Evolutionary conservation across 2,329 filamentous ascomycete genomes (phyloP).

Genomic region (Ilyonectria mors-panacis): DNA sequence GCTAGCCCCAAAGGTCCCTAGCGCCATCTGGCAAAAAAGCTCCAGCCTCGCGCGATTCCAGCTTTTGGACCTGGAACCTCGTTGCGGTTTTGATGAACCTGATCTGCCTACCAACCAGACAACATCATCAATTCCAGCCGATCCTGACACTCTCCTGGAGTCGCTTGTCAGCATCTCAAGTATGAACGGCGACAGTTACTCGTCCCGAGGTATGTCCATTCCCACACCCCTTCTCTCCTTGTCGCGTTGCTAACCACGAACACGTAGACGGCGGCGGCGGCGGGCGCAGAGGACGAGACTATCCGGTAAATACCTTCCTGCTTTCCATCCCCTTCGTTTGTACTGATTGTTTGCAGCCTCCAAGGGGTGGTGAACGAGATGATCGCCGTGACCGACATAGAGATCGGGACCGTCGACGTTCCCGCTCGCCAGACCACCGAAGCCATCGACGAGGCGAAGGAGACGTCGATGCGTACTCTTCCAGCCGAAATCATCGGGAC

Average conservation of each 20-base stretch:
- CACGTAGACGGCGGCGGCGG: constrained; percentile 55
- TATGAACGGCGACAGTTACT: constrained; percentile 91
- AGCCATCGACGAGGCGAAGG: constrained; percentile 79
- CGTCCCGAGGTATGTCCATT: constrained; percentile 76
- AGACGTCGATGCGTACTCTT: constrained; percentile 91
- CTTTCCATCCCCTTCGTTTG: not conserved
- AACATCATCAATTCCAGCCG: constrained; percentile 43
- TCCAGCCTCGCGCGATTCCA: constrained; percentile 60
- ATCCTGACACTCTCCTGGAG: constrained; percentile 25
- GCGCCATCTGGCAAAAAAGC: constrained; percentile 57
- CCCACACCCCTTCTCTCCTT: constrained; percentile 28
- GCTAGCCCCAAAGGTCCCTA: constrained; percentile 48
- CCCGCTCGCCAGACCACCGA: constrained; percentile 85
- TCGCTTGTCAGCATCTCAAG: constrained; percentile 49
- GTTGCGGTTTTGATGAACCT: constrained; percentile 48
- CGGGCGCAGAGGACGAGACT: constrained; percentile 69
- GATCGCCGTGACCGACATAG: constrained; percentile 53
- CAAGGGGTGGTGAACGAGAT: constrained; percentile 43
- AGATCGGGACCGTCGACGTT: constrained; percentile 74
- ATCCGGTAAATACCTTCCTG: constrained; percentile 60
- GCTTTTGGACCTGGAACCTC: constrained; percentile 48
- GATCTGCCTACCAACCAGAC: constrained; percentile 40
- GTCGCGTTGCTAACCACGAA: constrained; percentile 50
- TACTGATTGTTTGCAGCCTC: constrained; percentile 46
- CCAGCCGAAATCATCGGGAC: constrained; percentile 92